Base-by-base conservation (phyloP, 805 yeast species). In the Debaryomyces maramus region DNA sequence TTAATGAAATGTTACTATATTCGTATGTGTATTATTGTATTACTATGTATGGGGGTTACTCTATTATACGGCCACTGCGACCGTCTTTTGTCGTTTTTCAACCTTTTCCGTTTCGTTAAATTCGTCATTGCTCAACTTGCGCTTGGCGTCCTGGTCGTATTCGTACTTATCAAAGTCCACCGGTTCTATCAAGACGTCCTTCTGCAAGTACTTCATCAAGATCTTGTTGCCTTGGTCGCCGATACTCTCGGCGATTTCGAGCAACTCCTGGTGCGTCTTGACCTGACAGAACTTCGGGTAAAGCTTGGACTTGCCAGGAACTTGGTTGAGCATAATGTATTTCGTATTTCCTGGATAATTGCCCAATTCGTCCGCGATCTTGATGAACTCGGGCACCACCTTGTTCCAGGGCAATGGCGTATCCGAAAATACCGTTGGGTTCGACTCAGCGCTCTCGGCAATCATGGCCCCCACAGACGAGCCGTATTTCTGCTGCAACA, bases 391-490 rank as follows among this genome's bases (percentile, higher is more conserved):
- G 33, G 67, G 70, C 8, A 79, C 72, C 8, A 77, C 63, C 18
- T 67, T 56, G 18, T 63, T 69, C 86, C 91, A 86, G 0, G 76
- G 66, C 34, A 72, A 56, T 4, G 76, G 73, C 0, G 53, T 47
- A 6, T 58, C 54, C 21, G 60, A 59, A 58, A 93, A 93, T 27
- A 87, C 82, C 1, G 95, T 73, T 6, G 96, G 93, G 56, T 93
- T 90, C 5, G 75, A 56, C 62, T 93, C 98, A 0, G 97, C 98
- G 21, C 81, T 80, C 22, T 88, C 84, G 1, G 97, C 99, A 53
- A 90, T 81, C 99, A 93, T 91, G 5, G 88, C 90, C 3, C 98
- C 96, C n/a, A 84, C 48, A 7, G 54, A 64, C 37, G 77, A 77
- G 1, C 73, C 72, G 0, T 82, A 77, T n/a, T 62, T 57, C 7